These are phyloP conservation scores for Priceomyces melissophilus DNA, from an alignment of 805 yeast genomes.

Conservation along the genomic window DNA sequence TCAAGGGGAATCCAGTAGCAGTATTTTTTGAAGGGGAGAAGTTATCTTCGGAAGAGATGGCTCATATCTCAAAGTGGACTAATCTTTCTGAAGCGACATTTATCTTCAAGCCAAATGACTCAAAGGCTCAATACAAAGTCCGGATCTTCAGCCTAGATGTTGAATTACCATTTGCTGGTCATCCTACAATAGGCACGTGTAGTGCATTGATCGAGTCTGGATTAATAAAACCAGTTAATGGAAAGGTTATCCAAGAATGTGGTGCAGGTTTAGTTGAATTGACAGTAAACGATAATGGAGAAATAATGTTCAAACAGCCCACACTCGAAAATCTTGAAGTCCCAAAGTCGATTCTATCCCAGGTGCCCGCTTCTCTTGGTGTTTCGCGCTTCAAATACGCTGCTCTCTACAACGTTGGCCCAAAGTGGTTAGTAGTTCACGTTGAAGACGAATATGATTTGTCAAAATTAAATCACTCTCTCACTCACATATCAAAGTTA, in stretches of 20 bases:
- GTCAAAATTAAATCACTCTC: slow-evolving; percentile 29
- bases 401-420: slow-evolving; percentile 40
- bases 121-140: slow-evolving; percentile 43
- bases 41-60: slow-evolving; percentile 40
- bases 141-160: slow-evolving; percentile 46
- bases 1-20: slow-evolving; percentile 55
- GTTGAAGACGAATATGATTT: slow-evolving; percentile 30
- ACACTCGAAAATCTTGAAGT: slow-evolving; percentile 10
- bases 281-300: slow-evolving; percentile 13
- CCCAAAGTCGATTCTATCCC: slow-evolving; percentile 5
- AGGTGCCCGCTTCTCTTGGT: slow-evolving; percentile 10
- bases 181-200: slow-evolving; percentile 56
- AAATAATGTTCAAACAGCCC: slow-evolving; percentile 28
- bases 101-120: slow-evolving; percentile 36
- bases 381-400: slow-evolving; percentile 16
- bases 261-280: slow-evolving; percentile 41
- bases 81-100: slow-evolving; percentile 60
- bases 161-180: slow-evolving; percentile 64
- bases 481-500: slow-evolving; percentile 14
- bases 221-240: slow-evolving; percentile 20
- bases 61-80: slow-evolving; percentile 53
- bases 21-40: slow-evolving; percentile 43
- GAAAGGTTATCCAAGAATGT: slow-evolving; percentile 42
- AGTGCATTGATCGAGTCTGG: slow-evolving; percentile 42
- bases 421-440: slow-evolving; percentile 41